Conservation (phyloP, 345 rosid genomes). For the Crucihimalaya himalaica region DNA sequence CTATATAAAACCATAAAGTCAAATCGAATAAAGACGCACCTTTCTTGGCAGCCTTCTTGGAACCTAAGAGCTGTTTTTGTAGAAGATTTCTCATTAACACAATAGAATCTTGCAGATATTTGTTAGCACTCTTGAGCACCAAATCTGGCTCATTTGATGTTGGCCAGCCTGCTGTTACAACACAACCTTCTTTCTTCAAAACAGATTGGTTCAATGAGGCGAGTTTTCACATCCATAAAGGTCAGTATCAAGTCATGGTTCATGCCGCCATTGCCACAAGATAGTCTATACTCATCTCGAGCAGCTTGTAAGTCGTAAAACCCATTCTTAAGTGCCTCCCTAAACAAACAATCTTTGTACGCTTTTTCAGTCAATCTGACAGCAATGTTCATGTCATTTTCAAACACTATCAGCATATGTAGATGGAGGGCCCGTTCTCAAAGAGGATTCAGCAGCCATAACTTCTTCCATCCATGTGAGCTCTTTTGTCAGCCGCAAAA, state of each 20-base stretch:
- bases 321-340: slow-evolving; percentile 90
- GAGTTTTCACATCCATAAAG: slow-evolving; percentile 90
- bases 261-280: slow-evolving; percentile 80
- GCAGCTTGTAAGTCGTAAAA: slow-evolving; percentile 95
- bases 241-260: slow-evolving; percentile 62
- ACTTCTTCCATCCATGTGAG: slow-evolving; percentile 92
- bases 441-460: slow-evolving; percentile 60
- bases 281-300: slow-evolving; percentile 85
- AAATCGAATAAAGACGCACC: too few relatives aligned
- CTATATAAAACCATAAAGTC: too few relatives aligned
- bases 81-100: slow-evolving; percentile 74
- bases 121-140: slow-evolving; percentile 77
- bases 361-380: slow-evolving; percentile 65
- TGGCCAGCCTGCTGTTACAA: slow-evolving; percentile 89
- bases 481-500: slow-evolving; percentile 85
- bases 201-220: slow-evolving; percentile 84
- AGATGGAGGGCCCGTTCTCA: slow-evolving; percentile 72
- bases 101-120: slow-evolving; percentile 86
- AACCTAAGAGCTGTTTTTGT: slow-evolving; percentile 66
- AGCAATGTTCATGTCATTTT: slow-evolving; percentile 81
- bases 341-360: slow-evolving; percentile 70
- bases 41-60: slow-evolving; percentile 69
- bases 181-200: slow-evolving; percentile 79
- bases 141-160: slow-evolving; percentile 63
- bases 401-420: slow-evolving; percentile 88